Conservation (phyloP, 495 filamentous ascomycete species). For the Podospora australis region DNA sequence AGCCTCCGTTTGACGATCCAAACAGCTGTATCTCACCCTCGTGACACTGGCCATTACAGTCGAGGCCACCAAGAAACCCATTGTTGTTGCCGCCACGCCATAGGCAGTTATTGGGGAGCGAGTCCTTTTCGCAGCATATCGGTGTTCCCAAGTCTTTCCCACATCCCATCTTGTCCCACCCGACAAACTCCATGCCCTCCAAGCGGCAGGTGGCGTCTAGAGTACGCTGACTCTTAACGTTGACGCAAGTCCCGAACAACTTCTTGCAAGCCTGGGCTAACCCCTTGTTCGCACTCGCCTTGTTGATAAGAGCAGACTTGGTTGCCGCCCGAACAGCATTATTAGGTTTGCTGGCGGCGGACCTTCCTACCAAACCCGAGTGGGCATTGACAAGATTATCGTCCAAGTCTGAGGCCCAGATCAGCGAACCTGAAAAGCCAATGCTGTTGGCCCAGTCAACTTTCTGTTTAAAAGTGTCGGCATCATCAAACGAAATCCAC, state of each 20-base stretch:
- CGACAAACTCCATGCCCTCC: not conserved
- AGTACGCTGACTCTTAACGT: not conserved
- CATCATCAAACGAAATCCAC: slow-evolving; percentile 42
- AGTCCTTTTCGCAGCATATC: not conserved
- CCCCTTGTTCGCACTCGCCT: not conserved
- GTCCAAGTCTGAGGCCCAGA: slow-evolving; percentile 2
- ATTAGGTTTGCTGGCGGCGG: not conserved
- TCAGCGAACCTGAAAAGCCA: slow-evolving; percentile 1
- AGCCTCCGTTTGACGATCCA: too few relatives aligned
- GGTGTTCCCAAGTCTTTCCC: not conserved
- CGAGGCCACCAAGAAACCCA: not conserved
- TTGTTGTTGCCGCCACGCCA: not conserved
- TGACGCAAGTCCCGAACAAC: too few relatives aligned
- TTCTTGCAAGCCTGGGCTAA: not conserved
- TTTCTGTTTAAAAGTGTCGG: slow-evolving; percentile 34
- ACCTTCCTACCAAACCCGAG: not conserved
- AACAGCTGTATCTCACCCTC: not conserved
- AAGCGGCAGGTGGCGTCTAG: not conserved
- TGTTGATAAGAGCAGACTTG: not conserved
- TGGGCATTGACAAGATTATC: not conserved
- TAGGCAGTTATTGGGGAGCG: not conserved
- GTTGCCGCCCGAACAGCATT: not conserved
- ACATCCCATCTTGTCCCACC: not conserved
- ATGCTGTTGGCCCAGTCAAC: slow-evolving; percentile 2
- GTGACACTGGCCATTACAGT: not conserved